Percentiles rank a stretch among this genome's conserved stretches.
Conservation (phyloP, 331 rosid species). For the Phaseolus coccineus region DNA sequence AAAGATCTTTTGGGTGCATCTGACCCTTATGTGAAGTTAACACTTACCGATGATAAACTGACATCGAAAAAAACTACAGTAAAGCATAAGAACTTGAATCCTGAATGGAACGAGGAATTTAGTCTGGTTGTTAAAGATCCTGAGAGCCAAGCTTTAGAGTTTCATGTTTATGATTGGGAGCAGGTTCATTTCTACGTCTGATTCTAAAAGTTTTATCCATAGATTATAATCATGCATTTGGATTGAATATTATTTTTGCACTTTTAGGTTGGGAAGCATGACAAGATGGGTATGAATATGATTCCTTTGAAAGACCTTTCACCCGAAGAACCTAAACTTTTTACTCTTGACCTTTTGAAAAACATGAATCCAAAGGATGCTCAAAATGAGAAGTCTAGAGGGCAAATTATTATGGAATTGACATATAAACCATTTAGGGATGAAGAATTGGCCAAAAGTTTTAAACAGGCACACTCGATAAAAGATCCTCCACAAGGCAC, state of each 20-base stretch:
- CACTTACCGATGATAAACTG: conserved; percentile 71
- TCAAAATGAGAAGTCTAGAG: conserved; percentile 80
- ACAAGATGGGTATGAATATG: conserved; percentile 82
- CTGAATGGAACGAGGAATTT: conserved; percentile 94
- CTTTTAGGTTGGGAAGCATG: conserved; percentile 86
- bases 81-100: conserved; percentile 87
- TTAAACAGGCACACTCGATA: conserved; percentile 48
- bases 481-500: conserved; percentile 75
- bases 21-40: conserved; percentile 82
- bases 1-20: conserved; percentile 89
- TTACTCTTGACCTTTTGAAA: conserved; percentile 77
- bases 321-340: conserved; percentile 62
- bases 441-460: conserved; percentile 63
- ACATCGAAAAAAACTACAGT: conserved; percentile 84
- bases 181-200: conserved; percentile 52
- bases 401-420: conserved; percentile 78
- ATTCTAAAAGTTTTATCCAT: not conserved
- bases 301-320: conserved; percentile 68
- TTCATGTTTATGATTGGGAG: conserved; percentile 84
- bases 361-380: conserved; percentile 70
- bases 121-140: conserved; percentile 82
- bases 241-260: conserved; percentile 27
- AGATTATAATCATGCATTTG: conserved; percentile 19
- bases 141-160: conserved; percentile 65
- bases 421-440: conserved; percentile 79